Percentiles rank a stretch among this genome's conserved stretches.
These are phyloP conservation scores for Curvularia verruculosa DNA, from an alignment of 2,329 filamentous ascomycete genomes.

Conservation along the genomic window DNA sequence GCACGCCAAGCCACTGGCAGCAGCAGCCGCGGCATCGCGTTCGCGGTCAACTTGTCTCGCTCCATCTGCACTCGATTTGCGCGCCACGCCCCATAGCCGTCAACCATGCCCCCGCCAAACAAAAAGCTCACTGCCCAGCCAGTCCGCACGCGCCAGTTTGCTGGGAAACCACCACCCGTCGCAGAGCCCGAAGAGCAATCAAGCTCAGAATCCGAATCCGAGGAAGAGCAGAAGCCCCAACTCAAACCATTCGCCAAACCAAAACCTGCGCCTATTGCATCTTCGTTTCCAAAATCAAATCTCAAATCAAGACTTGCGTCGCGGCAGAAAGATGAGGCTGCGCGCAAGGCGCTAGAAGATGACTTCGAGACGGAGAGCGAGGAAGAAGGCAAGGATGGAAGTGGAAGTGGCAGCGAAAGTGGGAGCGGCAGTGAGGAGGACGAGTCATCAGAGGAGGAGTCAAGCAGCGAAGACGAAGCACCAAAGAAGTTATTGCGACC, in stretches of 20 bases:
- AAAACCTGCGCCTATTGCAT: conserved; percentile 50
- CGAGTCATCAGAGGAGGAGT: conserved; percentile 58
- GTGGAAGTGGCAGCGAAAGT: conserved; percentile 25
- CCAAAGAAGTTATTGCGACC: conserved; percentile 66
- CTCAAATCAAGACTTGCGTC: conserved; percentile 53
- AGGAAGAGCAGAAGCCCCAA: conserved; percentile 59
- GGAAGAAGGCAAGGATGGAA: conserved; percentile 32
- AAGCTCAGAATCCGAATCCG: conserved; percentile 55
- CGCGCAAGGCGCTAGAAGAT: conserved; percentile 53
- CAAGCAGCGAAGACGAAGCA: conserved; percentile 63
- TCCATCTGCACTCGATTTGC: conserved; percentile 1
- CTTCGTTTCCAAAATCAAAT: conserved; percentile 55
- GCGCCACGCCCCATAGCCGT: background rate
- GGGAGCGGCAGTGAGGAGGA: conserved; percentile 36
- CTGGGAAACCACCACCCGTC: conserved; percentile 75
- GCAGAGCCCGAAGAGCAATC: conserved; percentile 48
- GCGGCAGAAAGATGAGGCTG: conserved; percentile 39
- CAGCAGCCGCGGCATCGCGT: conserved; percentile 13
- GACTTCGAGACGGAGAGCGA: conserved; percentile 66
- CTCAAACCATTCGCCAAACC: conserved; percentile 42
- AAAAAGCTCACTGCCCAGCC: conserved; percentile 96
- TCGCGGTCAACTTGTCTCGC: conserved; percentile 1
- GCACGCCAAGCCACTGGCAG: conserved; percentile 20
- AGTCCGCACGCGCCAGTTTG: conserved; percentile 77
- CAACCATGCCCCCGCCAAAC: conserved; percentile 59